Evolutionary conservation across 345 rosid genomes (phyloP).

Genomic region (Hevea brasiliensis): DNA sequence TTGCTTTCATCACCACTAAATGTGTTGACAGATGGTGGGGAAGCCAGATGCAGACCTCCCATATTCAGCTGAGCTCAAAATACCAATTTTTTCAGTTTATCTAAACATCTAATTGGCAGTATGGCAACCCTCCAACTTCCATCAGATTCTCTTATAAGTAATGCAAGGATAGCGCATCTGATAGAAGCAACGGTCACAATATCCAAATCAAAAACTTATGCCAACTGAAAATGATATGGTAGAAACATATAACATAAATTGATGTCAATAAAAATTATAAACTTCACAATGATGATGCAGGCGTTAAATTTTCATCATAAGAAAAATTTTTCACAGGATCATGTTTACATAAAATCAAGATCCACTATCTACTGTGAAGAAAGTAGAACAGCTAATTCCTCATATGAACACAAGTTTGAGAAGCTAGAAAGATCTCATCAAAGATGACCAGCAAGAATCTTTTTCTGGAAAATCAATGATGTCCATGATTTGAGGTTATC

Average conservation of each 20-base stretch:
- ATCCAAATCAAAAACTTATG: not conserved
- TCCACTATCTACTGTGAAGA: not conserved
- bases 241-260: not conserved
- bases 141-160: conserved; percentile 34
- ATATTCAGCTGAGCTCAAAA: conserved; percentile 32
- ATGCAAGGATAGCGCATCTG: conserved; percentile 34
- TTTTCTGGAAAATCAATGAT: not conserved
- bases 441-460: not conserved
- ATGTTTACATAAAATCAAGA: not conserved
- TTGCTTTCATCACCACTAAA: conserved; percentile 24
- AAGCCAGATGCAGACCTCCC: conserved; percentile 34
- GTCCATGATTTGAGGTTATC: not conserved
- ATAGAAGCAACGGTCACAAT: not conserved
- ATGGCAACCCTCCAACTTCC: conserved; percentile 39
- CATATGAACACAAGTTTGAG: not conserved
- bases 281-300: not conserved
- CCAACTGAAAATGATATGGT: not conserved
- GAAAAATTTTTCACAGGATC: not conserved
- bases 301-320: not conserved
- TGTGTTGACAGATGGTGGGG: conserved; percentile 28
- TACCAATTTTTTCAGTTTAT: conserved; percentile 27
- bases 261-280: not conserved
- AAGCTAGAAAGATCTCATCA: too few relatives aligned
- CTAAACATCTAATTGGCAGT: conserved; percentile 32
- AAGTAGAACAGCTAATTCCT: not conserved